These are phyloP conservation scores for Henckelia pumila DNA, from an alignment of 257 asterid species.

Conservation along the genomic window DNA sequence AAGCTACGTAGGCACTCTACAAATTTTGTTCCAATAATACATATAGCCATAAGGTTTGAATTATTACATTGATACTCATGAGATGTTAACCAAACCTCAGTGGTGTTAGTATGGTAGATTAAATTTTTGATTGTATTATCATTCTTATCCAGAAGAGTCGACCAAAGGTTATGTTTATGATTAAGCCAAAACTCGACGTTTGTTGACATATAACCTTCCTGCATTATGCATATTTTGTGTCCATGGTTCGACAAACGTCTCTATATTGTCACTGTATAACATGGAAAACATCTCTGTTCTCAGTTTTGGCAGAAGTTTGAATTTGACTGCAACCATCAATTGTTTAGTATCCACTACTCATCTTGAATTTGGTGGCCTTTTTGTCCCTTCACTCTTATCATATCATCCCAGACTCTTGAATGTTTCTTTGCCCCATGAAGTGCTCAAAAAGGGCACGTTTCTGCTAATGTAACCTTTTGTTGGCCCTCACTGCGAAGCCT, in stretches of 20 bases:
- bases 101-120: neutral
- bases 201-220: neutral
- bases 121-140: neutral
- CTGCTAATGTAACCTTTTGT: no score
- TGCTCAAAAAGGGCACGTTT: no score
- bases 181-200: neutral
- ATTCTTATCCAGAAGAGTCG: neutral
- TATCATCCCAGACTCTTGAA: neutral
- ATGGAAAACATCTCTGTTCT: neutral
- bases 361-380: neutral
- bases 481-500: no score
- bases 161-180: neutral
- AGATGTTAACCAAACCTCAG: neutral
- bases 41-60: neutral
- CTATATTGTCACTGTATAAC: neutral
- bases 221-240: no score
- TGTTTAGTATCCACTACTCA: neutral
- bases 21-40: no score
- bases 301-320: neutral
- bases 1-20: no score
- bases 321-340: neutral
- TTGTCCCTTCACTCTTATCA: neutral
- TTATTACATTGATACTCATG: neutral
- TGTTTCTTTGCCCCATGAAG: no score
- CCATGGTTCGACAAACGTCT: neutral